phyloP scores from a whole-genome alignment of 2,329 filamentous ascomycete genomes.

The Paraphaeosphaeria minitans region DNA sequence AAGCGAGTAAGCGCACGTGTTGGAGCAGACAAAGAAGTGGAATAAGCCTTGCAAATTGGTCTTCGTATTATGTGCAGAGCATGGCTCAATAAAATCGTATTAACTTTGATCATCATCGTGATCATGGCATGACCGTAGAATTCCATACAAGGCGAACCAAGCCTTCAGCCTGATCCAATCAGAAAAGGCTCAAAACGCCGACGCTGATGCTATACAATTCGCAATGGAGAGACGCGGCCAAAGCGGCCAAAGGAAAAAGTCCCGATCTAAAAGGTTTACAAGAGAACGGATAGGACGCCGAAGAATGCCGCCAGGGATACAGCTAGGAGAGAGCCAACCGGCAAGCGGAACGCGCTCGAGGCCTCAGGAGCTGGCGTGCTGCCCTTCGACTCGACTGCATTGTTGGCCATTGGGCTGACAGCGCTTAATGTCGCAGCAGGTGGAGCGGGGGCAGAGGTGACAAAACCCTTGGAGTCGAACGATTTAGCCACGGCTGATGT shows the following conservation, averaged over 20 bases:
- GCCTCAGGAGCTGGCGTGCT: slow-evolving; percentile 18
- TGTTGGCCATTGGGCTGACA: slow-evolving; percentile 22
- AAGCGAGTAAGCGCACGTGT: too few species aligned
- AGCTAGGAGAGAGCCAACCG: slow-evolving; percentile 17
- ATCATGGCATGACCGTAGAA: background rate
- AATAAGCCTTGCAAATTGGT: too few species aligned
- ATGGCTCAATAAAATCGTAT: slow-evolving; percentile 1
- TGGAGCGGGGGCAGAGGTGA: slow-evolving; percentile 33
- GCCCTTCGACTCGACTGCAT: slow-evolving; percentile 16
- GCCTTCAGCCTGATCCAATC: background rate
- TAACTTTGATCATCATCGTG: slow-evolving; percentile 10
- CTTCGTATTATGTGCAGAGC: background rate
- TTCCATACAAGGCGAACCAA: background rate
- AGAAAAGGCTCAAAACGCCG: background rate
- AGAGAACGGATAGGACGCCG: slow-evolving; percentile 22
- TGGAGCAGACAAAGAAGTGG: background rate
- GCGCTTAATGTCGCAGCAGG: slow-evolving; percentile 8
- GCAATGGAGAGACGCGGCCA: background rate
- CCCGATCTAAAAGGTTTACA: slow-evolving; percentile 20
- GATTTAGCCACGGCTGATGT: slow-evolving; percentile 37
- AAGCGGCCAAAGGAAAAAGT: slow-evolving; percentile 10
- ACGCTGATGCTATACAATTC: slow-evolving; percentile 8
- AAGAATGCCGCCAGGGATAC: slow-evolving; percentile 28
- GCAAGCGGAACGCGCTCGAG: slow-evolving; percentile 20
- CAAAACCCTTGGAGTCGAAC: slow-evolving; percentile 54